Evolutionary conservation across 139 green algal species (phyloP).

Genomic region (Zygnema cylindricum): DNA sequence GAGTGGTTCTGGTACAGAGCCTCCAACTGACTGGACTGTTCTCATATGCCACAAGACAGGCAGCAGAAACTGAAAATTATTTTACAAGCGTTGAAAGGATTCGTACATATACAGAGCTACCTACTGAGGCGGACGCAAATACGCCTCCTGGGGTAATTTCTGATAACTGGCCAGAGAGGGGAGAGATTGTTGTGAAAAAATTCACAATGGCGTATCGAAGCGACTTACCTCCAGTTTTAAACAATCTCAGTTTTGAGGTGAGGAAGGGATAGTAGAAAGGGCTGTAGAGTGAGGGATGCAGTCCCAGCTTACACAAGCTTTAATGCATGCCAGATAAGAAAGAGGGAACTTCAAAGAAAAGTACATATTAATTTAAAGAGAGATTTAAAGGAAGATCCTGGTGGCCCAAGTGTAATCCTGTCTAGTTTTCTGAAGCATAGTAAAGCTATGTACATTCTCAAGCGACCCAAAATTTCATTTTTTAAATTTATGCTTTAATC

Average conservation of each 20-base stretch:
- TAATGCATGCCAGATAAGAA: too few species aligned
- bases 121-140: constrained; percentile 24
- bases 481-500: too few species aligned
- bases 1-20: constrained; percentile 40
- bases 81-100: constrained; percentile 94
- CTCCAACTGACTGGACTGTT: constrained; percentile 55
- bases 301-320: too few species aligned
- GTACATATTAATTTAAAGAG: too few species aligned
- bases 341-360: too few species aligned
- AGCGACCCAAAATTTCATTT: too few species aligned
- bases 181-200: constrained; percentile 70
- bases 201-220: constrained; percentile 86
- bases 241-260: constrained; percentile 72
- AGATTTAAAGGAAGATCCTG: too few species aligned
- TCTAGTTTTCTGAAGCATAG: too few species aligned
- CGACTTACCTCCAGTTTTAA: constrained; percentile 81
- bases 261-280: too few species aligned
- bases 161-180: constrained; percentile 54
- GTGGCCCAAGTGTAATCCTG: too few species aligned
- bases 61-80: constrained; percentile 74
- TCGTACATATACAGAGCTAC: constrained; percentile 73
- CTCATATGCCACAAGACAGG: constrained; percentile 31
- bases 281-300: too few species aligned
- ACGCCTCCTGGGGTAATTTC: constrained; percentile 7
- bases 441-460: too few species aligned